Percentiles rank a stretch among this genome's conserved stretches.
Evolutionary conservation across 495 filamentous ascomycete genomes (phyloP).

Genomic region (Astrothelium macrocarpum): DNA sequence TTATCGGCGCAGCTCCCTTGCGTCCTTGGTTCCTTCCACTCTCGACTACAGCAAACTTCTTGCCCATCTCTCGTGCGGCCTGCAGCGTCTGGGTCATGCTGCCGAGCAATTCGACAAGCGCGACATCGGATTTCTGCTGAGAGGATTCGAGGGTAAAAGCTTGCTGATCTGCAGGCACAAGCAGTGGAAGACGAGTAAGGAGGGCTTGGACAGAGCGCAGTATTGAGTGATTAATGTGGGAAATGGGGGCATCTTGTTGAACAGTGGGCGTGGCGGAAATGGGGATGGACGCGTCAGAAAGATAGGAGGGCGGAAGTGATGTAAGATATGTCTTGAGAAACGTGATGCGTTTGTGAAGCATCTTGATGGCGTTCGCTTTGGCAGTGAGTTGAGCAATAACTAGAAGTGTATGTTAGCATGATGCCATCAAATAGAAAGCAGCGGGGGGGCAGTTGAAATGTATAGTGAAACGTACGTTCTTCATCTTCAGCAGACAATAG

Average conservation of each 20-base stretch:
- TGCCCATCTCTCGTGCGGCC: conserved; percentile 58
- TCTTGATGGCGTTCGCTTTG: conserved; percentile 84
- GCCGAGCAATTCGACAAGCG: conserved; percentile 60
- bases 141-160: not conserved
- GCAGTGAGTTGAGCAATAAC: conserved; percentile 65
- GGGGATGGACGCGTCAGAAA: conserved; percentile 32
- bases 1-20: not conserved
- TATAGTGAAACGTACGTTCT: conserved; percentile 45
- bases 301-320: conserved; percentile 55
- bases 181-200: conserved; percentile 45
- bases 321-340: conserved; percentile 75
- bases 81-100: conserved; percentile 56
- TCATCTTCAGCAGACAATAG: conserved; percentile 68
- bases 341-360: conserved; percentile 74
- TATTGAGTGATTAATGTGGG: conserved; percentile 38
- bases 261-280: conserved; percentile 21
- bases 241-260: conserved; percentile 16
- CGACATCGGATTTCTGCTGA: conserved; percentile 46
- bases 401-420: conserved; percentile 25
- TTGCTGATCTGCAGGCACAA: conserved; percentile 31
- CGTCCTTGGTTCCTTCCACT: conserved; percentile 26
- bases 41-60: conserved; percentile 59
- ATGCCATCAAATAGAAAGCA: not conserved
- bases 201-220: conserved; percentile 49
- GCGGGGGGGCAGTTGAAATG: not conserved